Conservation (phyloP, 768 basidiomycete species). For the Amanita pallidorosea region DNA sequence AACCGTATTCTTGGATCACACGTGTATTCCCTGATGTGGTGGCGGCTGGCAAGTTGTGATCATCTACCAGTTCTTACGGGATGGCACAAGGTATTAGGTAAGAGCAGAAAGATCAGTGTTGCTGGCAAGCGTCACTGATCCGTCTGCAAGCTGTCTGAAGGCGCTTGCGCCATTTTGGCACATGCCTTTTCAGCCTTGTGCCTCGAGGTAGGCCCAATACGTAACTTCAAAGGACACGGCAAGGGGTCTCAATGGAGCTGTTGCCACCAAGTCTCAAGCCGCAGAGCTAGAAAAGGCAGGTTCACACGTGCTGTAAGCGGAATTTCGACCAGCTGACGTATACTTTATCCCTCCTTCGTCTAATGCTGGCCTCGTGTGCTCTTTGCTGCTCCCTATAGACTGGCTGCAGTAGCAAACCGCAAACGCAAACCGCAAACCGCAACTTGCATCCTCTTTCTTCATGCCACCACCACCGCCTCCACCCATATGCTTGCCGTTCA, state of each 20-base stretch:
- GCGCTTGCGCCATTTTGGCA: too few relatives aligned
- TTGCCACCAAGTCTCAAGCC: not conserved
- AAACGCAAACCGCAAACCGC: too few relatives aligned
- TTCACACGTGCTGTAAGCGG: not conserved
- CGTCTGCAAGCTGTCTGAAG: too few relatives aligned
- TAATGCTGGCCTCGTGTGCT: constrained; percentile 4
- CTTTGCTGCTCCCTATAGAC: not conserved
- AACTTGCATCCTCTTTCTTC: constrained; percentile 31
- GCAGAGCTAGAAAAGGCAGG: not conserved
- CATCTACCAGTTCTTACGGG: too few relatives aligned
- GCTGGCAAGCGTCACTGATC: too few relatives aligned
- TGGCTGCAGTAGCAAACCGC: constrained; percentile 10
- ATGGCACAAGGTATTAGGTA: too few relatives aligned
- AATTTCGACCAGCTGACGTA: not conserved
- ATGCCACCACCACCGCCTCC: constrained; percentile 48
- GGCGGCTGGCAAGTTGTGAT: too few relatives aligned
- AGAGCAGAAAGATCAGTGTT: too few relatives aligned
- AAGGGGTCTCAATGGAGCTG: not conserved
- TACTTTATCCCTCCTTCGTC: not conserved
- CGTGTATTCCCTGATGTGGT: too few relatives aligned
- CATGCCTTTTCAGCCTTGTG: too few relatives aligned
- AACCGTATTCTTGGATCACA: too few relatives aligned
- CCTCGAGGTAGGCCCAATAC: too few relatives aligned
- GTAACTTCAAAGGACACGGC: not conserved
- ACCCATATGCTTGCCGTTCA: constrained; percentile 53